Percentiles rank a stretch among this genome's conserved stretches.
phyloP scores from a whole-genome alignment of 495 filamentous ascomycete species.

The Bombardia bombarda region DNA sequence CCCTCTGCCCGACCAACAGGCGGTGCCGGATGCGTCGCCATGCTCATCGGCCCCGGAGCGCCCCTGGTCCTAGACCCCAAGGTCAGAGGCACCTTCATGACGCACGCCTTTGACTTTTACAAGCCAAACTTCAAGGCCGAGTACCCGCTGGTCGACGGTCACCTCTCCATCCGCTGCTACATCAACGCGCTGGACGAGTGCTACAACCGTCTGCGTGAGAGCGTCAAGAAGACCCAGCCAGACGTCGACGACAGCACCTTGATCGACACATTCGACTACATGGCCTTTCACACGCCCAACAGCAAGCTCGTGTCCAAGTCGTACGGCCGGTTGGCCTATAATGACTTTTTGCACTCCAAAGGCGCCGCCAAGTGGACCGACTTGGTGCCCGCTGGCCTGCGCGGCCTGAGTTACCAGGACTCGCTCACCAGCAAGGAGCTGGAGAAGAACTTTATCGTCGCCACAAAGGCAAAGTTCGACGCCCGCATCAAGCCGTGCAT shows the following conservation, averaged over 20 bases:
- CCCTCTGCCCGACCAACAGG: conserved; percentile 92
- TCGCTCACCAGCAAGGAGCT: conserved; percentile 88
- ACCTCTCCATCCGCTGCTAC: conserved; percentile 93
- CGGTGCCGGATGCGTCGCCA: conserved; percentile 88
- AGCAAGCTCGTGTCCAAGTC: conserved; percentile 98
- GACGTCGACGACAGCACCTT: conserved; percentile 52
- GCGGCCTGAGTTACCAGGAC: conserved; percentile 72
- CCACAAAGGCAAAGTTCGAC: conserved; percentile 92
- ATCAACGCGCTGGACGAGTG: conserved; percentile 93
- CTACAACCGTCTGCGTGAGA: conserved; percentile 82
- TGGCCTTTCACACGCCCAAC: conserved; percentile 91
- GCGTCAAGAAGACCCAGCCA: conserved; percentile 38
- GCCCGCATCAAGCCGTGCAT: conserved; percentile 79
- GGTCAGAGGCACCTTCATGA: conserved; percentile 85
- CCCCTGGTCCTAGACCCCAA: conserved; percentile 88
- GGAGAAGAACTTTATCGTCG: conserved; percentile 89
- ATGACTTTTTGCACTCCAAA: conserved; percentile 82
- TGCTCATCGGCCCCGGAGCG: conserved; percentile 89
- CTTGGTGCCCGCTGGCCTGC: conserved; percentile 78
- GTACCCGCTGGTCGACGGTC: conserved; percentile 94
- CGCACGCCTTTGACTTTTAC: conserved; percentile 98
- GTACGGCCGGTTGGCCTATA: conserved; percentile 91
- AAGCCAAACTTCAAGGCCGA: conserved; percentile 98
- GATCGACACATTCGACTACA: conserved; percentile 90
- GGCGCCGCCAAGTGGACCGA: conserved; percentile 70